Conservation (phyloP, 1,139 yeast species). For the Trichomonascaceae sp. region DNA sequence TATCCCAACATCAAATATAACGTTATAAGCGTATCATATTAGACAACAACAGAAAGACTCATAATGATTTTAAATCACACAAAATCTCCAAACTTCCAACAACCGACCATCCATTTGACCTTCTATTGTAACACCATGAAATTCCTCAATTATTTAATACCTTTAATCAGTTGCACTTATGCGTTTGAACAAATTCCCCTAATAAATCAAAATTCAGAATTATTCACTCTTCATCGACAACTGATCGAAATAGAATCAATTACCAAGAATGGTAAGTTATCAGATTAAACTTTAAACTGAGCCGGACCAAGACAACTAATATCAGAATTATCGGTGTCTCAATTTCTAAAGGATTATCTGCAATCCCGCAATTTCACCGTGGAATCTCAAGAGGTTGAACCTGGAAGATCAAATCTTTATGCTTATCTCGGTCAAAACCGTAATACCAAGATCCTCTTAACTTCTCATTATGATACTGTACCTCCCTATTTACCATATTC, state of each 20-base stretch:
- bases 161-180: not conserved
- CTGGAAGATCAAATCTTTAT: conserved; percentile 46
- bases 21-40: too few species aligned
- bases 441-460: conserved; percentile 46
- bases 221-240: conserved; percentile 32
- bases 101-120: not conserved
- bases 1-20: too few species aligned
- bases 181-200: conserved; percentile 1
- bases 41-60: too few species aligned
- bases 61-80: too few species aligned
- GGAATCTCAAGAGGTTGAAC: conserved; percentile 38
- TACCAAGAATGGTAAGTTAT: conserved; percentile 24
- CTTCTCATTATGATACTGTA: conserved; percentile 68
- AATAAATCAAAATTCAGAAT: not conserved
- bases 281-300: not conserved
- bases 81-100: too few species aligned
- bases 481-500: conserved; percentile 58
- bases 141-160: not conserved
- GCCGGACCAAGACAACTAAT: not conserved
- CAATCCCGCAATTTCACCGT: conserved; percentile 45
- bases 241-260: conserved; percentile 38
- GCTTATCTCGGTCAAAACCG: conserved; percentile 47
- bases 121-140: not conserved
- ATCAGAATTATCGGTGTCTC: conserved; percentile 33
- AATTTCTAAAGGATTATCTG: conserved; percentile 37